Conservation (phyloP, 257 asterid genomes). For the Solanum phureja region DNA sequence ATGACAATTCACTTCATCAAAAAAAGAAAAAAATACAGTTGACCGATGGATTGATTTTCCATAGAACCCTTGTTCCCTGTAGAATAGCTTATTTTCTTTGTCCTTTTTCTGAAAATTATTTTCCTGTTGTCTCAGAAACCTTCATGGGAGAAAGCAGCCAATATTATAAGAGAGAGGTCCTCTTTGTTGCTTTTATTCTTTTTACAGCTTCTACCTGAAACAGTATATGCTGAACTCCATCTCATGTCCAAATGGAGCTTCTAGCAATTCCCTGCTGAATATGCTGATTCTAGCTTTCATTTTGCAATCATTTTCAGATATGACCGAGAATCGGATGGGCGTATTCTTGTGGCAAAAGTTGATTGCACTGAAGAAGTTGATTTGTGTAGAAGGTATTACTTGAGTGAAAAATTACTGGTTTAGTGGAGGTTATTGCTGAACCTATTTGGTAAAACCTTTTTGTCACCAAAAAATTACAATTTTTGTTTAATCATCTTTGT, state of each 20-base stretch:
- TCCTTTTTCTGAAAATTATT: background rate
- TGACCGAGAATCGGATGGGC: constrained; percentile 83
- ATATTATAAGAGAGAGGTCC: constrained; percentile 70
- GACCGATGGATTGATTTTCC: background rate
- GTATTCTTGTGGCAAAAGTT: constrained; percentile 76
- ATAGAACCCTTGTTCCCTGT: background rate
- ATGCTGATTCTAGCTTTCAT: constrained; percentile 14
- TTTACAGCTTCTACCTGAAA: background rate
- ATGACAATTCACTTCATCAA: background rate
- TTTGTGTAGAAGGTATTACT: constrained; percentile 67
- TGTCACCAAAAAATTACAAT: background rate
- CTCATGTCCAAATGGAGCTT: constrained; percentile 11
- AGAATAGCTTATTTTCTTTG: constrained; percentile 2
- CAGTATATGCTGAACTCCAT: background rate
- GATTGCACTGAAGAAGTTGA: constrained; percentile 84
- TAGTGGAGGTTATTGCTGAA: background rate
- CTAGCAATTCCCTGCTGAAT: background rate
- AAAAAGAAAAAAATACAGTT: background rate
- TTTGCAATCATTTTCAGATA: constrained; percentile 30
- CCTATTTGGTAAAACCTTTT: background rate
- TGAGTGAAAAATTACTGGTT: background rate
- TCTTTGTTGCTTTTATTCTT: constrained; percentile 11
- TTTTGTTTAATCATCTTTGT: background rate
- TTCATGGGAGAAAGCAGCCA: constrained; percentile 98
- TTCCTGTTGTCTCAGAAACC: constrained; percentile 58